These are phyloP conservation scores for Cicer pinnatifidum DNA, from an alignment of 306 rosid species.

Conservation along the genomic window DNA sequence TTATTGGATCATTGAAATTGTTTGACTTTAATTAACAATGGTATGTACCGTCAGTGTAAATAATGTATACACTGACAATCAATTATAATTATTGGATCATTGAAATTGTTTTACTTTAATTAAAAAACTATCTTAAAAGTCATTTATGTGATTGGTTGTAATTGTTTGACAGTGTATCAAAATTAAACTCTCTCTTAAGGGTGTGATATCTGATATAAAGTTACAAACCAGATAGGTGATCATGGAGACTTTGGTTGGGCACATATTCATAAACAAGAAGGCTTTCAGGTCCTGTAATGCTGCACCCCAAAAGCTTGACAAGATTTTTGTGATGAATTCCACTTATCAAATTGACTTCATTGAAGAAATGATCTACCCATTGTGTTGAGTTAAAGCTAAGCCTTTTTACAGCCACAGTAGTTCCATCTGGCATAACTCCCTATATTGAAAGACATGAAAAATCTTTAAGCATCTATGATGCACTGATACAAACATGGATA, in stretches of 20 bases:
- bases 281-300: slow-evolving; percentile 51
- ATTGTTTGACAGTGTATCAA: too few species aligned
- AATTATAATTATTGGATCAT: too few species aligned
- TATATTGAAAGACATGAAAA: neutral
- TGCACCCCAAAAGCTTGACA: slow-evolving; percentile 48
- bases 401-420: slow-evolving; percentile 42
- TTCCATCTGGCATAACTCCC: slow-evolving; percentile 46
- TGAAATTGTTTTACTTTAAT: too few species aligned
- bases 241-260: slow-evolving; percentile 41
- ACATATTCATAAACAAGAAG: slow-evolving; percentile 49
- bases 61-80: too few species aligned
- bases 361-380: slow-evolving; percentile 49
- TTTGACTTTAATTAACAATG: too few species aligned
- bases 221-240: slow-evolving; percentile 39
- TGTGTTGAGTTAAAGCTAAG: slow-evolving; percentile 46
- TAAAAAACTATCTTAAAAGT: too few species aligned
- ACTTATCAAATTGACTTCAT: slow-evolving; percentile 46
- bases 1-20: too few species aligned
- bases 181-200: too few species aligned
- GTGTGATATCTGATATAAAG: neutral
- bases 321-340: slow-evolving; percentile 45
- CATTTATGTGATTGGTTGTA: too few species aligned
- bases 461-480: neutral
- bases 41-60: too few species aligned
- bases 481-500: too few species aligned